Conservation (phyloP, 2,329 filamentous ascomycete species). For the Emergomyces pasteurianus region DNA sequence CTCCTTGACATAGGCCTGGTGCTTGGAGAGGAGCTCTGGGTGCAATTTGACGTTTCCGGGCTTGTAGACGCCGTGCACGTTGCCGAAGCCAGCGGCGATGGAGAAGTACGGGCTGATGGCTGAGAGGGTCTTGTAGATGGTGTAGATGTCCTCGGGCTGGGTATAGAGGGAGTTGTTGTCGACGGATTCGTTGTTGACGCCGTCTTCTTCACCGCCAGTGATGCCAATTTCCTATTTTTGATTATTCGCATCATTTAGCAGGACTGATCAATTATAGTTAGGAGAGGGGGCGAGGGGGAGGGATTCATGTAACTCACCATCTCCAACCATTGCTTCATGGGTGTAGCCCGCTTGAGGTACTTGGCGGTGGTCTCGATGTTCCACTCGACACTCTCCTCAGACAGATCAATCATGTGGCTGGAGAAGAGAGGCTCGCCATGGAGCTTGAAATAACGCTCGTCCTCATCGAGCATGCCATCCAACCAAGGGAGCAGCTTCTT, state of each 20-base stretch:
- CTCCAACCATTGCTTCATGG: conserved; percentile 98
- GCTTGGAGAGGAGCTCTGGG: conserved; percentile 90
- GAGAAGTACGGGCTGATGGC: conserved; percentile 93
- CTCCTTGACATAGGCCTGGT: conserved; percentile 83
- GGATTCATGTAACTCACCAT: conserved; percentile 51
- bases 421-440: conserved; percentile 88
- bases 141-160: conserved; percentile 89
- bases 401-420: conserved; percentile 97
- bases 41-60: conserved; percentile 94
- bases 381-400: conserved; percentile 77
- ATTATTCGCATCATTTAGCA: neutral
- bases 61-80: conserved; percentile 99
- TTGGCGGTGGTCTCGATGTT: conserved; percentile 87
- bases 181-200: conserved; percentile 96
- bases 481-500: conserved; percentile 99
- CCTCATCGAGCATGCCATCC: conserved; percentile 87
- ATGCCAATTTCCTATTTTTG: conserved; percentile 64
- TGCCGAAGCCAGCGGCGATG: conserved; percentile 95
- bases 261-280: neutral
- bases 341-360: conserved; percentile 87
- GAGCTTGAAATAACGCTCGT: conserved; percentile 90
- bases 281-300: neutral
- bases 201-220: conserved; percentile 94
- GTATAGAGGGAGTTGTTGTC: conserved; percentile 97
- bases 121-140: conserved; percentile 75